A percentile compares a stretch with the other conserved stretches of the same genome.
phyloP scores from a whole-genome alignment of 495 filamentous ascomycete species.

The Neurospora hispaniola region DNA sequence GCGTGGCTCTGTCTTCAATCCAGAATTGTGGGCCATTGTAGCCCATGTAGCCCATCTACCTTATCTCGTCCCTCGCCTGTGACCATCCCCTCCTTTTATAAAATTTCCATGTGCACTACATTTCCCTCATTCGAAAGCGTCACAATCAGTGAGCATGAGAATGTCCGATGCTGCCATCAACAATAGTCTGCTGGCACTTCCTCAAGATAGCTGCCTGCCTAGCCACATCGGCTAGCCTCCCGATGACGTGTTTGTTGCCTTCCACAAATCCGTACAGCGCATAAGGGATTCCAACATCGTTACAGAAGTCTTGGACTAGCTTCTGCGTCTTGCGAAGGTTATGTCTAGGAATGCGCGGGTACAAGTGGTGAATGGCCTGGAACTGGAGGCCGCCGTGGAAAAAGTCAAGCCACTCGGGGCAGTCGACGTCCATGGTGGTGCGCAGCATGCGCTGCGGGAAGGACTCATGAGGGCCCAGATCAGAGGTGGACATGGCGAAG shows the following conservation, averaged over 20 bases:
- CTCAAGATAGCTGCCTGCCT: slow-evolving; percentile 80
- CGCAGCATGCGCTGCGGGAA: slow-evolving; percentile 96
- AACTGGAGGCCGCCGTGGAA: slow-evolving; percentile 95
- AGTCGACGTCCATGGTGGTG: slow-evolving; percentile 97
- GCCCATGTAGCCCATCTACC: background rate
- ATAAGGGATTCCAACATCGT: slow-evolving; percentile 87
- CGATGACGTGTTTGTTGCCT: slow-evolving; percentile 82
- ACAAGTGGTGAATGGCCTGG: slow-evolving; percentile 92
- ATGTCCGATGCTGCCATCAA: slow-evolving; percentile 26
- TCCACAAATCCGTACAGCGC: slow-evolving; percentile 89
- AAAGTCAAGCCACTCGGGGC: slow-evolving; percentile 90
- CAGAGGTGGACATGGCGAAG: slow-evolving; percentile 93
- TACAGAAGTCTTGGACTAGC: slow-evolving; percentile 79
- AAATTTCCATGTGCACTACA: background rate
- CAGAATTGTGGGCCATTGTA: background rate
- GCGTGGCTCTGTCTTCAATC: background rate
- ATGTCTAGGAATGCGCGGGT: slow-evolving; percentile 86
- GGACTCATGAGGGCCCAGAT: slow-evolving; percentile 75
- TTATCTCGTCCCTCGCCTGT: background rate
- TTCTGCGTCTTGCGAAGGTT: slow-evolving; percentile 78
- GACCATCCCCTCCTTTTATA: background rate
- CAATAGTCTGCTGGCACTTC: slow-evolving; percentile 65
- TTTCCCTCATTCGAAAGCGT: background rate
- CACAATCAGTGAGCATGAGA: slow-evolving; percentile 8
- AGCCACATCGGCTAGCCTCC: slow-evolving; percentile 71